A percentile compares a stretch with the other conserved stretches of the same genome.
Conservation (phyloP, 1,284 basidiomycete species). For the Ceratobasidium sp. region DNA sequence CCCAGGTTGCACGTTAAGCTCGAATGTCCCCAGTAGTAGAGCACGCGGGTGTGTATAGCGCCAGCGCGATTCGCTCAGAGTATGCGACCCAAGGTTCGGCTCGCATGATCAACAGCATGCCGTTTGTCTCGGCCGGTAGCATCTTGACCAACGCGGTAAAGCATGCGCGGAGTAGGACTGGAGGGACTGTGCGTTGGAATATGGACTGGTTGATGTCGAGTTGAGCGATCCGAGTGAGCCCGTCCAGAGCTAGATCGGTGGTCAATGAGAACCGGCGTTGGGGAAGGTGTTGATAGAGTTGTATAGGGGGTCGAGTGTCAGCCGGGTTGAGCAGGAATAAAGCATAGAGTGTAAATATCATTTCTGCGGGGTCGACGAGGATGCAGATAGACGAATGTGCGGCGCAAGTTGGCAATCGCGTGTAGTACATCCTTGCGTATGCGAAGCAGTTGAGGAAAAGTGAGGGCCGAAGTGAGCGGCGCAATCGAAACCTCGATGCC, state of each 20-base stretch:
- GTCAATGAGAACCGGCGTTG: constrained; percentile 63
- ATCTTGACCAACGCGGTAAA: constrained; percentile 83
- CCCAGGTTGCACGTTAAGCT: constrained; percentile 58
- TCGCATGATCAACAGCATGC: constrained; percentile 76
- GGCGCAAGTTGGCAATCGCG: constrained; percentile 77
- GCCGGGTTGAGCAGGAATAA: constrained; percentile 80
- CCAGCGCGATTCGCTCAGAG: constrained; percentile 83
- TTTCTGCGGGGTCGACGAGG: constrained; percentile 65
- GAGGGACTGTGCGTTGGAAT: constrained; percentile 73
- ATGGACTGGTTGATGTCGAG: constrained; percentile 85
- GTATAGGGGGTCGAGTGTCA: constrained; percentile 53
- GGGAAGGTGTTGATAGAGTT: constrained; percentile 51
- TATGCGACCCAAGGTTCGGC: constrained; percentile 80
- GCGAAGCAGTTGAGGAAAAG: constrained; percentile 77
- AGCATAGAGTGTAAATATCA: constrained; percentile 78
- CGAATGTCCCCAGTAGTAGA: constrained; percentile 84
- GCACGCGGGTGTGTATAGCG: constrained; percentile 89
- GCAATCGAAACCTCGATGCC: constrained; percentile 30
- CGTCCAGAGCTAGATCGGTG: constrained; percentile 84
- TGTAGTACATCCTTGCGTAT: constrained; percentile 85
- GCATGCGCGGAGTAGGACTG: constrained; percentile 71
- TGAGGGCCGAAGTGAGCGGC: constrained; percentile 70
- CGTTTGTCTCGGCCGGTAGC: constrained; percentile 82
- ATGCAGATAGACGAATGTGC: constrained; percentile 46
- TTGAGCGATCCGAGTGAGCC: constrained; percentile 82